Evolutionary conservation across 2,329 filamentous ascomycete genomes (phyloP).

Genomic region (Aaosphaeria arxii): DNA sequence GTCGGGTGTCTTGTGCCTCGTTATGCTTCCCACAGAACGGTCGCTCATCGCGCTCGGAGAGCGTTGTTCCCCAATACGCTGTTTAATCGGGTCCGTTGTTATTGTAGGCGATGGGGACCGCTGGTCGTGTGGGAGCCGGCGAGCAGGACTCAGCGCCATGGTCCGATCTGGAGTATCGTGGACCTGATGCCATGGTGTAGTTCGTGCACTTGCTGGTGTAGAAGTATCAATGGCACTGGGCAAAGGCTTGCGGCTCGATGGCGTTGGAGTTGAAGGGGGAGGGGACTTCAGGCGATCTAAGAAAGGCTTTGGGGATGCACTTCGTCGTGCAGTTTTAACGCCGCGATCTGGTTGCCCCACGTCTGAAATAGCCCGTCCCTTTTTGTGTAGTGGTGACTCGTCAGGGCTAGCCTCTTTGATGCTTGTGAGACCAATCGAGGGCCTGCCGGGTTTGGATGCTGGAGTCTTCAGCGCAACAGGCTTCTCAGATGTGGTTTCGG

Average conservation of each 20-base stretch:
- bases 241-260: slow-evolving; percentile 15
- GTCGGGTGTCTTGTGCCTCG: slow-evolving; percentile 41
- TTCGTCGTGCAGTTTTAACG: slow-evolving; percentile 39
- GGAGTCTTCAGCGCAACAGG: slow-evolving; percentile 18
- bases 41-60: slow-evolving; percentile 45
- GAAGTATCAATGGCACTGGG: slow-evolving; percentile 25
- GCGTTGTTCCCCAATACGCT: slow-evolving; percentile 31
- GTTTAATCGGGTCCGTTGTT: slow-evolving; percentile 31
- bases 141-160: slow-evolving; percentile 34
- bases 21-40: slow-evolving; percentile 40
- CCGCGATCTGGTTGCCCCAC: slow-evolving; percentile 42
- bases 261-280: slow-evolving; percentile 28
- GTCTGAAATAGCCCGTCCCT: slow-evolving; percentile 42
- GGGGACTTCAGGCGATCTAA: slow-evolving; percentile 33
- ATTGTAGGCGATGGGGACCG: slow-evolving; percentile 26
- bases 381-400: slow-evolving; percentile 38
- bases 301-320: slow-evolving; percentile 27
- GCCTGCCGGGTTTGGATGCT: slow-evolving; percentile 19
- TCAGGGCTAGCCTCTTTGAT: slow-evolving; percentile 52
- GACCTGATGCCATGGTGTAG: slow-evolving; percentile 43
- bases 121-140: slow-evolving; percentile 28
- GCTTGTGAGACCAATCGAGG: slow-evolving; percentile 43
- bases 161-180: slow-evolving; percentile 44
- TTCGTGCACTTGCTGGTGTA: slow-evolving; percentile 12
- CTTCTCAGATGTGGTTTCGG: slow-evolving; percentile 19